A percentile compares a stretch with the other conserved stretches of the same genome.
Evolutionary conservation across 208 protist genomes (phyloP).

Genomic region (Crithidia bombi): DNA sequence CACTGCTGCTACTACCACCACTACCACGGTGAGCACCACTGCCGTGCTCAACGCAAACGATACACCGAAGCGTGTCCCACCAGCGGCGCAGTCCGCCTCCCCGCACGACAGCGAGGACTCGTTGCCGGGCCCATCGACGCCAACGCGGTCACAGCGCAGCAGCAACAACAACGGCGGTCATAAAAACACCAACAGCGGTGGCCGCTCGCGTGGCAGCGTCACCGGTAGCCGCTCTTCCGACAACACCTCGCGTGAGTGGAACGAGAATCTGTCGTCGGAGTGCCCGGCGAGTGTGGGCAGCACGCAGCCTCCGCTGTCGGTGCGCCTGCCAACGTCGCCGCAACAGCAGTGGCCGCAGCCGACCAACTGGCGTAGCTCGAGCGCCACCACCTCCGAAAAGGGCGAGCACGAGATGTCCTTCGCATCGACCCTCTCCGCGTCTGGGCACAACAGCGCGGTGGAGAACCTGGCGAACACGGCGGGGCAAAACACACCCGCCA

Average conservation of each 20-base stretch:
- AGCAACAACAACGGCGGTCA: background rate
- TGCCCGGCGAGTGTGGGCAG: slow-evolving; percentile 15
- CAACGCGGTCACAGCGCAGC: background rate
- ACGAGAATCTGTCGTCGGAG: slow-evolving; percentile 7
- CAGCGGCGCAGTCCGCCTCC: background rate
- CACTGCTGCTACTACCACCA: background rate
- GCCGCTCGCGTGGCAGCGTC: slow-evolving; percentile 7
- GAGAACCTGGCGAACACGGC: background rate
- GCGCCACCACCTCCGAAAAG: slow-evolving; percentile 7
- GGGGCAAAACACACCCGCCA: background rate
- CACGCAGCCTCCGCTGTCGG: slow-evolving; percentile 20
- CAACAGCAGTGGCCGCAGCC: background rate
- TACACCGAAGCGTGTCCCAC: background rate
- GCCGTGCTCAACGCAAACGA: background rate
- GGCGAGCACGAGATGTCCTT: slow-evolving; percentile 2
- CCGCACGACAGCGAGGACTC: slow-evolving; percentile 7
- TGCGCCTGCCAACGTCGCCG: background rate
- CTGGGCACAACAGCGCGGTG: background rate
- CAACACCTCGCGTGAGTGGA: slow-evolving; percentile 19
- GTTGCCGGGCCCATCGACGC: background rate
- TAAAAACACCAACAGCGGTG: too few species aligned
- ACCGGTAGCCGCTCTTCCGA: slow-evolving; percentile 7
- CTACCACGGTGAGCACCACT: background rate
- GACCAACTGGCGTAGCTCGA: slow-evolving; percentile 21
- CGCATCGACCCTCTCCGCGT: background rate